These are phyloP conservation scores for Eucalyptus fibrosa DNA, from an alignment of 345 rosid species.

Conservation along the genomic window DNA sequence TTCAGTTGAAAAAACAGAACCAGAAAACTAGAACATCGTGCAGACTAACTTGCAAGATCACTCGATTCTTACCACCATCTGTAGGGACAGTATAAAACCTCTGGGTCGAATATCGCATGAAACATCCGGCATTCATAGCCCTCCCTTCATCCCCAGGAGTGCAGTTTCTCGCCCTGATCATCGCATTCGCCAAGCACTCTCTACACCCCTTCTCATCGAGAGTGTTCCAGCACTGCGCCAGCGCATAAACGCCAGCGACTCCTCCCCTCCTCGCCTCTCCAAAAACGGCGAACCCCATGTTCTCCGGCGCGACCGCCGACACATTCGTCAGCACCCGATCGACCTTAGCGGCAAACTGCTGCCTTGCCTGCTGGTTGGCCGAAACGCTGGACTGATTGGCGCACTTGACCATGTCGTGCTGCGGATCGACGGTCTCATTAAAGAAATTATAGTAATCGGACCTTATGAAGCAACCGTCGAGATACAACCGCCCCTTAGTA, in stretches of 20 bases:
- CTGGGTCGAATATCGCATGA: conserved; percentile 9
- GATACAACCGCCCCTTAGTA: conserved; percentile 24
- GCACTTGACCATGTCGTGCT: conserved; percentile 17
- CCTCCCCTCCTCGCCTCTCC: not conserved
- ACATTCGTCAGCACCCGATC: not conserved
- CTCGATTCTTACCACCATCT: not conserved
- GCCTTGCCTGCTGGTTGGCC: not conserved
- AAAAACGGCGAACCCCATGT: not conserved
- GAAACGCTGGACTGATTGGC: not conserved
- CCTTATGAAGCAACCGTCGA: conserved; percentile 63
- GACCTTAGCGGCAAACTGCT: not conserved
- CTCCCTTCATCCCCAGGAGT: conserved; percentile 8
- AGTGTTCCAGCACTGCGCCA: conserved; percentile 22
- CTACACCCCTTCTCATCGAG: not conserved
- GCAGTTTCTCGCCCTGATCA: not conserved
- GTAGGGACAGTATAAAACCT: not conserved
- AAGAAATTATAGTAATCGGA: conserved; percentile 42
- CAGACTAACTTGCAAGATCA: not conserved
- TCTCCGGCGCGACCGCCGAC: not conserved
- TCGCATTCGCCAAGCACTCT: conserved; percentile 8
- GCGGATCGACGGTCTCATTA: conserved; percentile 16
- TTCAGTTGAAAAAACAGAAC: not conserved
- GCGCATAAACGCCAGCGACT: conserved; percentile 1
- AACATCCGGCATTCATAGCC: conserved; percentile 13
- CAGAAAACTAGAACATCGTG: not conserved